A percentile compares a stretch with the other conserved stretches of the same genome.
Evolutionary conservation across 768 basidiomycete species (phyloP).

Genomic region (Tylopilus rubrobrunneus): DNA sequence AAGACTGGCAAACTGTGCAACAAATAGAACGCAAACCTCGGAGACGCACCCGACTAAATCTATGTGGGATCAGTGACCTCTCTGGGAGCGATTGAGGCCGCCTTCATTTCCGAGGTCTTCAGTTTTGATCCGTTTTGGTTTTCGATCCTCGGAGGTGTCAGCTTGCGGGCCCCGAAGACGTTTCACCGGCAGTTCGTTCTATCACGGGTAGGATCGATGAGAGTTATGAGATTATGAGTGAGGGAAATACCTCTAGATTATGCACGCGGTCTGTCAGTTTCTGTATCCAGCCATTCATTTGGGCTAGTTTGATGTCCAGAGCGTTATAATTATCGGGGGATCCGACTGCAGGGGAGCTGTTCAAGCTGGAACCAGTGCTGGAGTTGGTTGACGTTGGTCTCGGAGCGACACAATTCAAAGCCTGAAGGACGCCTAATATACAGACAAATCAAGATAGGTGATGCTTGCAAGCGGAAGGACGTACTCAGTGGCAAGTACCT

Average conservation of each 20-base stretch:
- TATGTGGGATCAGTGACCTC: slow-evolving; percentile 14
- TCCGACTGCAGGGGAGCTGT: neutral
- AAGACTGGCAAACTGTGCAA: neutral
- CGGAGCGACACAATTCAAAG: slow-evolving; percentile 17
- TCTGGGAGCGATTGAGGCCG: neutral
- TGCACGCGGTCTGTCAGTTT: neutral
- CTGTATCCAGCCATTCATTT: neutral
- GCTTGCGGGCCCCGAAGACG: slow-evolving; percentile 11
- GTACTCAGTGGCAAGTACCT: slow-evolving; percentile 17
- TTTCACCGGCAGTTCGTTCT: neutral
- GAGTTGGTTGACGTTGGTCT: neutral
- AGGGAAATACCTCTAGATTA: slow-evolving; percentile 7
- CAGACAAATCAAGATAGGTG: neutral
- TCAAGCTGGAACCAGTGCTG: neutral
- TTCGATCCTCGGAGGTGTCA: neutral
- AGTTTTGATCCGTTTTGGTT: slow-evolving; percentile 17
- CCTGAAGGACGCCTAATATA: slow-evolving; percentile 15
- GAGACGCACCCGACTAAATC: no score
- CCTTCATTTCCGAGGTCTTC: neutral
- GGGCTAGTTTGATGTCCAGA: neutral
- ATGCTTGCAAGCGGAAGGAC: neutral
- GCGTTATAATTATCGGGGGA: neutral
- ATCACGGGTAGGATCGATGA: neutral
- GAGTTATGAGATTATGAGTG: neutral
- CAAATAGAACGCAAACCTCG: neutral